Base-by-base conservation (phyloP, 2,329 filamentous ascomycete species). In the Aureobasidium sp. region DNA sequence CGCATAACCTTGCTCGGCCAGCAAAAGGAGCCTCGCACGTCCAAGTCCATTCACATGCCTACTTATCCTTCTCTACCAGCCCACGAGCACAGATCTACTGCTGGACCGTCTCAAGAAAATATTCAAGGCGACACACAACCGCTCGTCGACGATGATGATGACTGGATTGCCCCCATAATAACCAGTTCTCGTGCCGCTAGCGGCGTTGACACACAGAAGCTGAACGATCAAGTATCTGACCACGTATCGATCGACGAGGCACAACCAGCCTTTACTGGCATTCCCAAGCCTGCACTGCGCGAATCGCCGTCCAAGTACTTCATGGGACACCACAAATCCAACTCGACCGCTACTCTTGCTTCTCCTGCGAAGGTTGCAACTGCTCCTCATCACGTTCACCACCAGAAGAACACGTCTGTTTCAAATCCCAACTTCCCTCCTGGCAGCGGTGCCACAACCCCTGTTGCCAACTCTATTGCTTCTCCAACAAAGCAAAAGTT, bases 1-100 rank as follows among this genome's bases (percentile, higher is more conserved):
- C 91, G 92, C 68, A 97, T 99, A 68, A 96, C 87, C 65, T 84
- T 87, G 80, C 80, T 88, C 42, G 83, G 82, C 39, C 79, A 86
- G 74, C 76, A 82, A 64, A 72, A 77, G 70, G 72, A 79, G 75
- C 76, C 53, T 70, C 77, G 72, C 39, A 66, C 77, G 20, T 71
- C 74, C 2, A 79, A 77, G 66, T 74, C 74, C 36, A 72, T 75
- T 27, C 69, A 74, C 22, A 66, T 62, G 42, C 71, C 73, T 47
- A 58, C 69, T 5, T 79, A 79, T 64, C 62, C 62, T 37, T 41
- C 37, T 20, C 62, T 63, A 15, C 62, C 55, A 9, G 31, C 27
- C 8, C 53, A 58, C 3, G 48, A 53, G 17, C 44, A 62, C 47
- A 25, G 48, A 42, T 41, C 52, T 37, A 51, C 44, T 29, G 68